Conservation (phyloP, 345 rosid species). For the Eucalyptus brandiana region DNA sequence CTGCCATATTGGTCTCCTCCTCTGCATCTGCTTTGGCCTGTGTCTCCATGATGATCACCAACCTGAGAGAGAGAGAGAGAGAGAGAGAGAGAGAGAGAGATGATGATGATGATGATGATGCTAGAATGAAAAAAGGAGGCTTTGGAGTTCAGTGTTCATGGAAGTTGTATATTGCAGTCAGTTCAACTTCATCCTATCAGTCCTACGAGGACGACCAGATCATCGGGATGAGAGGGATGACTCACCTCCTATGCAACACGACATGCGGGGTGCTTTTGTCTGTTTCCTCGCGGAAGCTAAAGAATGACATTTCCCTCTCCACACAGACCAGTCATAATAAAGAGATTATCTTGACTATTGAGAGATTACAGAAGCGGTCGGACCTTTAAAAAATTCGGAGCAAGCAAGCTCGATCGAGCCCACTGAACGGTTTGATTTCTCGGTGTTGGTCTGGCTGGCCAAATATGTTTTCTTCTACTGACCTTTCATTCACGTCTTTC, state of each 20-base stretch:
- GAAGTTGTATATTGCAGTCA: background rate
- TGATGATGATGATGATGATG: background rate
- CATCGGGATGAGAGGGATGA: background rate
- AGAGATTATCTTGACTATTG: background rate
- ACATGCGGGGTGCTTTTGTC: background rate
- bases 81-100: background rate
- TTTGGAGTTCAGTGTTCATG: background rate
- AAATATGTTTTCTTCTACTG: background rate
- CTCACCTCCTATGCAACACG: background rate
- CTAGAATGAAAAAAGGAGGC: background rate
- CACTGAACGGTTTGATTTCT: background rate
- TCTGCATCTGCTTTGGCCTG: background rate
- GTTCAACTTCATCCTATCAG: background rate
- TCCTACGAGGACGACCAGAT: background rate
- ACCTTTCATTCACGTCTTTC: background rate
- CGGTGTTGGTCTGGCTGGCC: background rate
- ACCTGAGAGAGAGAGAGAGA: background rate
- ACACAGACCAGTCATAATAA: background rate
- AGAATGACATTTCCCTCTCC: background rate
- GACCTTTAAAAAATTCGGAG: background rate
- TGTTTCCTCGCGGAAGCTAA: background rate
- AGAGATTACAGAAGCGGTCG: background rate
- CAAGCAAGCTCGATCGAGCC: background rate
- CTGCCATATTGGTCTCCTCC: constrained; percentile 40
- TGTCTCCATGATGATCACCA: background rate